These are phyloP conservation scores for Aegilops sharonensis DNA, from an alignment of 176 grass and related monocot genomes.

Conservation along the genomic window DNA sequence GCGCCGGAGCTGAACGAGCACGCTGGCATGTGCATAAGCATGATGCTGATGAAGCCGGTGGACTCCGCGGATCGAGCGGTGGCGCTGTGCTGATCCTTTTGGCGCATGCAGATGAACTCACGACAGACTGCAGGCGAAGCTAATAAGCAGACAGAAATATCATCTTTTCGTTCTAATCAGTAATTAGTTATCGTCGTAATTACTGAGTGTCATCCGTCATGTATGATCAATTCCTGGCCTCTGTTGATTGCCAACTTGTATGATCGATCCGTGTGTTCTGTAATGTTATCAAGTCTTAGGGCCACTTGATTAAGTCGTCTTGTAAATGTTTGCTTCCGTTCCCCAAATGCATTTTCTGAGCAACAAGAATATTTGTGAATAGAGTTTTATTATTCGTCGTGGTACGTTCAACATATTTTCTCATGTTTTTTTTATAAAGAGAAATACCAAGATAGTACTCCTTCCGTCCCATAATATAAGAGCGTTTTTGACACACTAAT, in stretches of 20 bases:
- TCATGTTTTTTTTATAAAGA: no score
- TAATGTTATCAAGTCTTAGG: background rate
- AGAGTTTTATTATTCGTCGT: background rate
- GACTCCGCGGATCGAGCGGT: constrained; percentile 39
- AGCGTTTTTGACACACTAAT: no score
- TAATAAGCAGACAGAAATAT: background rate
- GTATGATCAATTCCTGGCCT: background rate
- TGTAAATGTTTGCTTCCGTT: background rate
- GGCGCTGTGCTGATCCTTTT: constrained; percentile 53
- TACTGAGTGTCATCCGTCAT: background rate
- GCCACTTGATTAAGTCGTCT: background rate
- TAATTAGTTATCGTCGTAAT: background rate
- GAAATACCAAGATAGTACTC: no score
- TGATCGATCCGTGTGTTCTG: background rate
- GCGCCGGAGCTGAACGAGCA: constrained; percentile 1
- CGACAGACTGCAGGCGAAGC: background rate
- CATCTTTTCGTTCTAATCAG: background rate
- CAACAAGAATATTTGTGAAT: background rate
- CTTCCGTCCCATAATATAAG: no score
- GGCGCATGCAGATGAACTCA: background rate
- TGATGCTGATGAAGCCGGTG: constrained; percentile 12
- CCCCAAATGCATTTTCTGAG: background rate
- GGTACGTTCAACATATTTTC: background rate
- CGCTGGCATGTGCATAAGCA: constrained; percentile 35
- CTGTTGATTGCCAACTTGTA: background rate